Evolutionary conservation across 2,329 filamentous ascomycete species (phyloP), one percentile per base, ranked within the genome.

Genomic region (Trichoderma sp.): DNA sequence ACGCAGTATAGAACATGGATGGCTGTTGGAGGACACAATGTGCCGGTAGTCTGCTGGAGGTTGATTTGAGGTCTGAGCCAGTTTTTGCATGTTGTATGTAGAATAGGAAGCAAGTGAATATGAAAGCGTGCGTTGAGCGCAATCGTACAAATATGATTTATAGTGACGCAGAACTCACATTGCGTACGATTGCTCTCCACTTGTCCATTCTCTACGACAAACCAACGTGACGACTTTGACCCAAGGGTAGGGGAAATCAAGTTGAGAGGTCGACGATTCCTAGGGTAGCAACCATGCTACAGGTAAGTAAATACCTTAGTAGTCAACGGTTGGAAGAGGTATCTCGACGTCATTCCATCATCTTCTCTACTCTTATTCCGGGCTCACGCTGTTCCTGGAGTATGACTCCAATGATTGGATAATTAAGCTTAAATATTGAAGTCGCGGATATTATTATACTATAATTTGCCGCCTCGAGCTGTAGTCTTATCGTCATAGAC

Each of bases 101-200:
- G 41, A 39, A 24, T 19, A 47, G 2, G n/a, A 47, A 47, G 44
- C 10, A 39, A 21, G 30, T 39, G 28, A 54, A 55, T 34, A 45
- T 47, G 19, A 30, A 47, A 55, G 41, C 54, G n/a, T 54, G 60
- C 60, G 50, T 55, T 63, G 48, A 63, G 50, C 41, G 60, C 60
- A 10, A 7, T 63, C 19, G n/a, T 47, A 34, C 39, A 14, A 41
- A 10, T 17, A 19, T 41, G 9, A 21, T 21, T 24, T 9, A 9
- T 34, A 9, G 9, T 34, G 30, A 12, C 10, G 30, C 6, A 30
- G 28, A 30, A 6, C 6, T 30, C 28, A 2, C 28, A 34, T 12
- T 34, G 30, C 7, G 30, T 12, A 12, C 3, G 1, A 12, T 12
- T 34, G 30, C 30, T 3, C 30, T 34, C 30, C 28, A 9, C 2